phyloP scores from a whole-genome alignment of 495 filamentous ascomycete genomes.

The Penicillium samsonianum region DNA sequence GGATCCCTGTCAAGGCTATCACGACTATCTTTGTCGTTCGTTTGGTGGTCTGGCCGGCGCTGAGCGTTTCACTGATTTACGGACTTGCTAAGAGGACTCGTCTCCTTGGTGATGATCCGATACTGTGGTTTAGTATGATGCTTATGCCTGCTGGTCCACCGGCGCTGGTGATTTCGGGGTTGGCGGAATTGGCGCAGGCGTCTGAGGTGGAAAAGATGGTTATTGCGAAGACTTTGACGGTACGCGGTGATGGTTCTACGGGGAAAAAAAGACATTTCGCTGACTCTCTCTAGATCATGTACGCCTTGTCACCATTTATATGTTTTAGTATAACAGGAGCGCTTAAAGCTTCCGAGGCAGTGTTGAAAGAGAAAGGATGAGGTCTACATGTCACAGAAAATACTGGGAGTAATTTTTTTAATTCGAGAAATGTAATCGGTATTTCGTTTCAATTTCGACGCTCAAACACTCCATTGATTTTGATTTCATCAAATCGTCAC shows the following conservation, averaged over 20 bases:
- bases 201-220: conserved; percentile 56
- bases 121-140: conserved; percentile 77
- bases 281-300: conserved; percentile 42
- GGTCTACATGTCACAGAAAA: conserved; percentile 9
- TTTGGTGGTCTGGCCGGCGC: conserved; percentile 66
- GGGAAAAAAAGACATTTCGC: not conserved
- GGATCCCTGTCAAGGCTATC: conserved; percentile 53
- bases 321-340: conserved; percentile 53
- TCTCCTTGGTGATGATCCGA: conserved; percentile 62
- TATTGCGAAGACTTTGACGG: conserved; percentile 70
- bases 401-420: not conserved
- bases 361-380: conserved; percentile 19
- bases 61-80: conserved; percentile 63
- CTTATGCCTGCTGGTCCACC: conserved; percentile 70
- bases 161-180: conserved; percentile 66
- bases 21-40: conserved; percentile 58
- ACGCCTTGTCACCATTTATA: conserved; percentile 53
- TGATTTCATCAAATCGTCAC: not conserved
- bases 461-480: not conserved
- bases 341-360: conserved; percentile 46
- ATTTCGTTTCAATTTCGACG: not conserved
- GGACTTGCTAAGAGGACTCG: conserved; percentile 58
- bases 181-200: conserved; percentile 56
- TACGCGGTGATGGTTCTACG: conserved; percentile 24
- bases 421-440: not conserved